Percentiles rank a stretch among this genome's conserved stretches.
Evolutionary conservation across 306 rosid genomes (phyloP).

Genomic region (Astragalus glycyphyllos): DNA sequence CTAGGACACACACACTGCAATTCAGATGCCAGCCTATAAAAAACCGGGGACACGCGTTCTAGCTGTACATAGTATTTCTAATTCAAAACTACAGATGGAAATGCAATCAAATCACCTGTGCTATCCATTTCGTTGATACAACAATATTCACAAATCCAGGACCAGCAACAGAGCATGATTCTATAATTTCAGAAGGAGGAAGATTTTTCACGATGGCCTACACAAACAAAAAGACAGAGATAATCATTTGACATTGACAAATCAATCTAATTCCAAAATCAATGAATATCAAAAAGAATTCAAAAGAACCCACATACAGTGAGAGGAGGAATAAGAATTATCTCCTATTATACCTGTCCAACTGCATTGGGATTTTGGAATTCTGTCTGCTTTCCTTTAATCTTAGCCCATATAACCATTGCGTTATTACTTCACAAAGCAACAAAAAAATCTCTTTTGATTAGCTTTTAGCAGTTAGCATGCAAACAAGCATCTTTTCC

Average conservation of each 20-base stretch:
- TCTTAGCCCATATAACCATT: conserved; percentile 75
- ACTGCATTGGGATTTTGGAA: conserved; percentile 64
- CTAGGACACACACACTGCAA: too few species aligned
- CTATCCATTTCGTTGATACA: conserved; percentile 76
- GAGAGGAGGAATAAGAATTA: neutral
- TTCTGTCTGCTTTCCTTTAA: conserved; percentile 65
- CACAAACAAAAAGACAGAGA: conserved; percentile 26
- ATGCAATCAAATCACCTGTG: conserved; percentile 59
- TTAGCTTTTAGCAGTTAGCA: neutral
- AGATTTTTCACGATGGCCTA: conserved; percentile 19
- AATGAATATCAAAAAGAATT: conserved; percentile 11
- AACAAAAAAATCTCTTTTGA: neutral
- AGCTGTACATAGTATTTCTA: conserved; percentile 2
- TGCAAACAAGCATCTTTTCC: neutral
- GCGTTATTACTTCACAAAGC: conserved; percentile 79
- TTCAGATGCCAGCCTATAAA: neutral
- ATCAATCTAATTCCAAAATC: neutral
- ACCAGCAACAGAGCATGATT: conserved; percentile 27
- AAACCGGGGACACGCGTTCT: neutral
- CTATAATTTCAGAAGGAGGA: conserved; percentile 22
- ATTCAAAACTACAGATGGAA: conserved; percentile 1
- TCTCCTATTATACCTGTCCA: conserved; percentile 65
- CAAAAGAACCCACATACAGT: neutral
- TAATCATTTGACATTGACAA: conserved; percentile 5
- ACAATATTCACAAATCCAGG: conserved; percentile 57